Conservation (phyloP, 257 asterid genomes). For the Penstemon newberryi region DNA sequence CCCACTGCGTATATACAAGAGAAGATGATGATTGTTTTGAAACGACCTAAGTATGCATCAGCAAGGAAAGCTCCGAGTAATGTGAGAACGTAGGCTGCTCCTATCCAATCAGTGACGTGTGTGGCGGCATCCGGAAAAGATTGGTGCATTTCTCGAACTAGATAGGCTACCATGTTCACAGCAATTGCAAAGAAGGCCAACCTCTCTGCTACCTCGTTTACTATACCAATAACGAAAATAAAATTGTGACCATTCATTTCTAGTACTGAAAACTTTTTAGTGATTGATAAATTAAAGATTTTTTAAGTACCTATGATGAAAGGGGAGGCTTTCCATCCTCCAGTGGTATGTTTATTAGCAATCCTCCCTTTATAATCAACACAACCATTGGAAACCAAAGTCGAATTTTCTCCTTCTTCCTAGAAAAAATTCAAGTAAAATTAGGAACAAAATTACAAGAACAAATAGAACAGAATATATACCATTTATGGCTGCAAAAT, state of each 20-base stretch:
- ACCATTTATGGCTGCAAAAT: no score
- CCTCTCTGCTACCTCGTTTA: conserved; percentile 84
- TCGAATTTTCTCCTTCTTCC: conserved; percentile 33
- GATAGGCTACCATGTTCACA: conserved; percentile 69
- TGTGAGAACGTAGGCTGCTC: conserved; percentile 80
- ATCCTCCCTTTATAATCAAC: conserved; percentile 59
- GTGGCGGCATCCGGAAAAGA: conserved; percentile 67
- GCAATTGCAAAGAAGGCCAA: conserved; percentile 73
- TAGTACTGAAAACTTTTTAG: background rate
- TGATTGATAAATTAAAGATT: background rate
- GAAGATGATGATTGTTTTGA: conserved; percentile 69
- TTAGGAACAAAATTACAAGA: no score
- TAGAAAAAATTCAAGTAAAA: background rate
- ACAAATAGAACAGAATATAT: no score
- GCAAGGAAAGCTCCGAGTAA: conserved; percentile 77
- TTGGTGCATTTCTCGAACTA: conserved; percentile 67
- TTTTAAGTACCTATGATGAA: conserved; percentile 59
- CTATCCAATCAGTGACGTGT: conserved; percentile 83
- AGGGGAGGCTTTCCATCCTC: conserved; percentile 86
- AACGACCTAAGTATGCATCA: conserved; percentile 79
- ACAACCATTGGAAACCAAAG: conserved; percentile 60
- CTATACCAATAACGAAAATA: conserved; percentile 26
- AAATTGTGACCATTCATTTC: background rate
- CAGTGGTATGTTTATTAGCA: conserved; percentile 55
- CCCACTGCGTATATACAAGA: conserved; percentile 65